Evolutionary conservation across 2,329 filamentous ascomycete genomes (phyloP).

Genomic region (Penicillium sclerotiorum): DNA sequence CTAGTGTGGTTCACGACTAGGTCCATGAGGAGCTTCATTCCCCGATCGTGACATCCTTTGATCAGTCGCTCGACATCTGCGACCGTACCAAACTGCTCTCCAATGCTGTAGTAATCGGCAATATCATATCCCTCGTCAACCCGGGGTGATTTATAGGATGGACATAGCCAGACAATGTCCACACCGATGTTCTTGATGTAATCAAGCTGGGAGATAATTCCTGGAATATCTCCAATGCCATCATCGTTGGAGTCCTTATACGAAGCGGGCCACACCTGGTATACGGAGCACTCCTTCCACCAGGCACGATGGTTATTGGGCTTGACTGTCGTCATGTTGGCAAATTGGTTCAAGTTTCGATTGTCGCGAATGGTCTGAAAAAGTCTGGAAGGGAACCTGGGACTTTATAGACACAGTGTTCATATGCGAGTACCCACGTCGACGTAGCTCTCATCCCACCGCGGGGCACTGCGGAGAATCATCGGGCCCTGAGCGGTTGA

Average conservation of each 20-base stretch:
- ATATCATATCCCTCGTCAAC: conserved; percentile 60
- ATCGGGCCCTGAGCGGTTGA: conserved; percentile 11
- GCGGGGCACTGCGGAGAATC: conserved; percentile 28
- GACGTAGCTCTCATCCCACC: conserved; percentile 19
- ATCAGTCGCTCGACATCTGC: conserved; percentile 67
- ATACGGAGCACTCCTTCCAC: conserved; percentile 62
- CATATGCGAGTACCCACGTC: conserved; percentile 14
- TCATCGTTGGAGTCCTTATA: conserved; percentile 55
- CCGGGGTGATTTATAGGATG: conserved; percentile 56
- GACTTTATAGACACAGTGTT: background rate
- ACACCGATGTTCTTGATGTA: conserved; percentile 65
- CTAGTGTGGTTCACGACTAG: conserved; percentile 79
- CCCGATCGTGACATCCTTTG: conserved; percentile 60
- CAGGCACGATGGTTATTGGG: conserved; percentile 43
- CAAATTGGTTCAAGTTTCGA: background rate
- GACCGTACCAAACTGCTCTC: conserved; percentile 67
- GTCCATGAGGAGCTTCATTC: conserved; percentile 73
- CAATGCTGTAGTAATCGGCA: conserved; percentile 65
- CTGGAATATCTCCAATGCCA: conserved; percentile 67
- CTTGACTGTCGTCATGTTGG: conserved; percentile 19
- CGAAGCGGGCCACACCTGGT: conserved; percentile 63
- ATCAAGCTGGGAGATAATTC: conserved; percentile 66
- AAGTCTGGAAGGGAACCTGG: background rate
- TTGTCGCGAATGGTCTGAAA: background rate
- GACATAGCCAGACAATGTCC: conserved; percentile 61